phyloP scores from a whole-genome alignment of 225 moss, liverwort and hornwort genomes.

The Takakia lepidozioides region DNA sequence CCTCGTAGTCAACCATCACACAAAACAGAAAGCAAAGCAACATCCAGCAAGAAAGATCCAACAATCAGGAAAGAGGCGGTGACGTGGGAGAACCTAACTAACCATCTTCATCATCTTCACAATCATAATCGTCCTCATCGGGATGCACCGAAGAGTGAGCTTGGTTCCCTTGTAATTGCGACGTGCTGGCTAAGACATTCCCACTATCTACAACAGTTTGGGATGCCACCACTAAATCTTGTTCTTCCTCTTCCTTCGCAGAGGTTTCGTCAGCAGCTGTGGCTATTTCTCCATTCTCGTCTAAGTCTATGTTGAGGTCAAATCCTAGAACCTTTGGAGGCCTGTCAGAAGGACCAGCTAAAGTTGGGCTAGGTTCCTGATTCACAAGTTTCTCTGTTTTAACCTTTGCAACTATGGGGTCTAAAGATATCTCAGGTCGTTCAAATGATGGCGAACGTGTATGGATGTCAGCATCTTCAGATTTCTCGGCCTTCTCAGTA shows the following conservation, averaged over 20 bases:
- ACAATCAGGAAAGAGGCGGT: no score
- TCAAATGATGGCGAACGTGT: slow-evolving; percentile 61
- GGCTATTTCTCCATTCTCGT: slow-evolving; percentile 94
- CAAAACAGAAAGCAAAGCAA: no score
- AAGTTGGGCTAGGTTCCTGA: slow-evolving; percentile 49
- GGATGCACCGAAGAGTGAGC: slow-evolving; percentile 57
- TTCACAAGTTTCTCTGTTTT: slow-evolving; percentile 44
- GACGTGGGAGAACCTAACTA: slow-evolving; percentile 67
- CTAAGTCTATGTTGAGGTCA: slow-evolving; percentile 88
- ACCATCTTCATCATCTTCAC: slow-evolving; percentile 88
- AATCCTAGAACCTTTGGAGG: slow-evolving; percentile 66
- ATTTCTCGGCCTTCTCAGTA: slow-evolving; percentile 58
- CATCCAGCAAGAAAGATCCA: no score
- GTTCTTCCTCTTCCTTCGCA: slow-evolving; percentile 74
- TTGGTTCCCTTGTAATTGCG: slow-evolving; percentile 66
- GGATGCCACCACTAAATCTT: slow-evolving; percentile 43
- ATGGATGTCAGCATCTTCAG: slow-evolving; percentile 74
- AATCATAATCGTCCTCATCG: slow-evolving; percentile 99
- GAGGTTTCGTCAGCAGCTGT: slow-evolving; percentile 42
- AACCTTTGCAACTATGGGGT: slow-evolving; percentile 28
- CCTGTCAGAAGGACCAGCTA: slow-evolving; percentile 32
- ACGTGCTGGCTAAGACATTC: slow-evolving; percentile 59
- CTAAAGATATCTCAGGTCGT: slow-evolving; percentile 49
- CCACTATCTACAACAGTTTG: slow-evolving; percentile 71
- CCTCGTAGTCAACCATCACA: no score